Evolutionary conservation across 2,329 filamentous ascomycete genomes (phyloP).

Genomic region (Apiospora saccharicola): DNA sequence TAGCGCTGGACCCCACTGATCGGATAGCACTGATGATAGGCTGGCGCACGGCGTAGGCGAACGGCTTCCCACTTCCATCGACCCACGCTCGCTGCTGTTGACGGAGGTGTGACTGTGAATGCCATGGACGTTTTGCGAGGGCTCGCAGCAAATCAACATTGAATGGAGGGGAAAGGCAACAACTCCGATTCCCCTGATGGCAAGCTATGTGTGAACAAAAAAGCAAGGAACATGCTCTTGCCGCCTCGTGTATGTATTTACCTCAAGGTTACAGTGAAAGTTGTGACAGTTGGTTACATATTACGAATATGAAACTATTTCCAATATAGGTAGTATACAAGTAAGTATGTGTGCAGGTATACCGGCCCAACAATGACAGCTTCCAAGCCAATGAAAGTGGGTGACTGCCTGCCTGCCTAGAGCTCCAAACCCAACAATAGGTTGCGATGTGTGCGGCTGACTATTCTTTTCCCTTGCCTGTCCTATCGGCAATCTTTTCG

Average conservation of each 20-base stretch:
- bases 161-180: neutral
- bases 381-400: neutral
- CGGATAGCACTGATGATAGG: constrained; percentile 7
- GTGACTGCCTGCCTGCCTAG: neutral
- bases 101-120: neutral
- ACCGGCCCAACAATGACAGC: neutral
- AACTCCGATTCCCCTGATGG: neutral
- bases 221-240: neutral
- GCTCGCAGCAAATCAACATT: neutral
- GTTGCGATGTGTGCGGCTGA: constrained; percentile 16
- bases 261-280: neutral
- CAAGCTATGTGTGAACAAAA: neutral
- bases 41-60: neutral
- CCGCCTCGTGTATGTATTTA: neutral
- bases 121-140: neutral
- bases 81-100: neutral
- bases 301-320: constrained; percentile 16
- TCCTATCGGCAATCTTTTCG: constrained; percentile 17
- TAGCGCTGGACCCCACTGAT: constrained; percentile 15
- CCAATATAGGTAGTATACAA: neutral
- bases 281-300: constrained; percentile 10
- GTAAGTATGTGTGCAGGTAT: neutral
- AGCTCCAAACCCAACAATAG: neutral
- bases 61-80: constrained; percentile 14
- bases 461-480: constrained; percentile 13